Base-by-base conservation (phyloP, 78 protist species). In the Diacronema lutheri region DNA sequence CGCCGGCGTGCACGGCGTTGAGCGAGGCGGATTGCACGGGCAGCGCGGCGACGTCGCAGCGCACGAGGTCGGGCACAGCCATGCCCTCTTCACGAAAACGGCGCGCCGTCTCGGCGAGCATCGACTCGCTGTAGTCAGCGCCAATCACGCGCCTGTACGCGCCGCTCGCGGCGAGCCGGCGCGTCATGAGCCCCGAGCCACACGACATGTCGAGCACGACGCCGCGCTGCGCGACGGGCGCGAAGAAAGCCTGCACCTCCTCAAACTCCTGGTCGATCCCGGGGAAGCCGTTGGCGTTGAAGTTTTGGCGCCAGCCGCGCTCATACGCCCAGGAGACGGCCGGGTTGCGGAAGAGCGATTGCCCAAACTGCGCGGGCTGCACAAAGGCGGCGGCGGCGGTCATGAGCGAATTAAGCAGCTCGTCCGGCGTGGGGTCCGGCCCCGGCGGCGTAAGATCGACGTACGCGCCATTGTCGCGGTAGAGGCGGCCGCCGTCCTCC, bases 261-360 rank as follows among this genome's bases (percentile, higher is more conserved):
- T 33, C 50, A n/a, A 13, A 68, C 76, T 68, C 76, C 50, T 20
- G 6, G 4, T 68, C 76, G 76, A 68, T 68, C 26, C 76, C 76
- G 11, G 76, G 76, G 46, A 68, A 68, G 19, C 76, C 76, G 4
- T 44, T 44, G 16, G 21, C n/a, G 40, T 14, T 1, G 50, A 68
- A 68, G 50, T 38, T 35, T n/a, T 68, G 76, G 21, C 76, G 46
- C 76, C 76, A 68, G 31, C 76, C 76, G 76, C 76, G 76, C 76
- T 68, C 76, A n/a, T 68, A 68, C 33, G 38, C 33, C n/a, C 19
- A 68, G 50, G 50, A 9, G 29, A 26, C 1, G 31, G 20, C 12
- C 21, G 76, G 76, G 10, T 44, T 23, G 50, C 76, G 46, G 46
- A 68, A 68, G 37, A 38, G 0, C 26, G 3, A 16, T 13, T 29